Base-by-base conservation (phyloP, 108 stramenopile genomes). In the Stephanodiscus triporus region DNA sequence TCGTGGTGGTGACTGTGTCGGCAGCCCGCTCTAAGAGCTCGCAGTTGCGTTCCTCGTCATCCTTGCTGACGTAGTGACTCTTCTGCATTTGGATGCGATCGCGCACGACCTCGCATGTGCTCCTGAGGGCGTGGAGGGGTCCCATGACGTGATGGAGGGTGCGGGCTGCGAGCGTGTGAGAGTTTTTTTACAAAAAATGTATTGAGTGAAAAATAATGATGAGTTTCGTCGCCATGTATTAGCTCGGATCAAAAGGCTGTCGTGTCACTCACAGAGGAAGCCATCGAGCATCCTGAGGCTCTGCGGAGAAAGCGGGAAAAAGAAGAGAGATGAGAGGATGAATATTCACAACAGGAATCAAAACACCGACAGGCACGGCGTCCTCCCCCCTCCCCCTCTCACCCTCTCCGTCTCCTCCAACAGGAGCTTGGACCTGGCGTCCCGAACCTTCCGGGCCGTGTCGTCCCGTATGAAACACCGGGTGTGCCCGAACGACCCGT, bases 381-480 rank as follows among this genome's bases (percentile, higher is more conserved):
- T 29, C 13, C 26, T 8, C 10, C 5, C 38, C 5, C 11, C 11
- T 45, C 1, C 24, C 10, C 9, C 10, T 65, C 72, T 69, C 45
- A 65, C 80, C 67, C 80, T 54, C 53, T 73, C 47, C 9, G 55
- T 73, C 63, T 77, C 78, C 11, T 79, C 77, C 40, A 80, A 19
- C 36, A 79, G 34, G 16, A 80, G n/a, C 34, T 69, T 51, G 24
- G 57, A 24, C 43, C 68, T 66, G 9, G 66, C 74, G 34, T 84
- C 83, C 14, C 74, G 45, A 26, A 84, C 70, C 55, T 78, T 78
- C 29, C 85, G 45, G 4, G 49, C 78, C 14, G 85, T 85, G 64
- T 87, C 86, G 48, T 85, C 84, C 19, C 84, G 48, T 53, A 86
- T 83, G 59, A 85, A 83, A 42, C 84, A 85, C 2, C 84, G 42